These are phyloP conservation scores for Auriscalpium microsporum DNA, from an alignment of 768 basidiomycete genomes.

Conservation along the genomic window DNA sequence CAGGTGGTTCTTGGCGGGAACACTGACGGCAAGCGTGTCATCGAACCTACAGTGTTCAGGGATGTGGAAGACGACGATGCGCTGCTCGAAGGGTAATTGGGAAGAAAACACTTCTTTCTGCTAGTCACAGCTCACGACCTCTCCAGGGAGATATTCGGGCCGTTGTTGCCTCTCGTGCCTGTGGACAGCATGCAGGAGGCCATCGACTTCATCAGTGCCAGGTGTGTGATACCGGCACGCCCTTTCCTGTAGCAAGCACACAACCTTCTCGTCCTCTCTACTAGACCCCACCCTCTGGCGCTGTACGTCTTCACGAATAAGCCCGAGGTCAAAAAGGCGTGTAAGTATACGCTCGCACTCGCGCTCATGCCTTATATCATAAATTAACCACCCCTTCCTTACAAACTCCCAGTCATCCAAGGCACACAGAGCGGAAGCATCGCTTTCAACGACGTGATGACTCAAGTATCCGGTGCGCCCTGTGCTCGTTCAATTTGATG, in stretches of 20 bases:
- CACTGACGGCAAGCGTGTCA: slow-evolving; percentile 27
- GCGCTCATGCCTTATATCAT: background rate
- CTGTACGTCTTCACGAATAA: slow-evolving; percentile 14
- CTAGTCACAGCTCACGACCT: background rate
- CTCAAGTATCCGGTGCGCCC: slow-evolving; percentile 29
- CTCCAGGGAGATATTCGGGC: slow-evolving; percentile 60
- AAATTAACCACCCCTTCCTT: background rate
- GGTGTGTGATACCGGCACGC: slow-evolving; percentile 26
- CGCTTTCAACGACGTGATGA: slow-evolving; percentile 26
- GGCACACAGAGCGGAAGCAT: slow-evolving; percentile 24
- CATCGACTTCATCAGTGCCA: slow-evolving; percentile 42
- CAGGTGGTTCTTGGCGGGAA: slow-evolving; percentile 45
- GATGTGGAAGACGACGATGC: slow-evolving; percentile 47
- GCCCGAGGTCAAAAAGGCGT: slow-evolving; percentile 4
- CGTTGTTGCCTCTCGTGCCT: slow-evolving; percentile 54
- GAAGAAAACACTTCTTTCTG: background rate
- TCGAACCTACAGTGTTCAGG: slow-evolving; percentile 55
- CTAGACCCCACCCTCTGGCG: slow-evolving; percentile 10
- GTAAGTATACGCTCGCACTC: background rate
- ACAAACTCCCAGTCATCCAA: slow-evolving; percentile 18
- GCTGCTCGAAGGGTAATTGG: slow-evolving; percentile 48
- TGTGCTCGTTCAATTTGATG: background rate
- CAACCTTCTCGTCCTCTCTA: background rate
- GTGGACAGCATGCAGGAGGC: slow-evolving; percentile 50
- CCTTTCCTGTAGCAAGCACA: no score